These are phyloP conservation scores for Stentor roeselii DNA, from an alignment of 73 alveolate species.

Conservation along the genomic window DNA sequence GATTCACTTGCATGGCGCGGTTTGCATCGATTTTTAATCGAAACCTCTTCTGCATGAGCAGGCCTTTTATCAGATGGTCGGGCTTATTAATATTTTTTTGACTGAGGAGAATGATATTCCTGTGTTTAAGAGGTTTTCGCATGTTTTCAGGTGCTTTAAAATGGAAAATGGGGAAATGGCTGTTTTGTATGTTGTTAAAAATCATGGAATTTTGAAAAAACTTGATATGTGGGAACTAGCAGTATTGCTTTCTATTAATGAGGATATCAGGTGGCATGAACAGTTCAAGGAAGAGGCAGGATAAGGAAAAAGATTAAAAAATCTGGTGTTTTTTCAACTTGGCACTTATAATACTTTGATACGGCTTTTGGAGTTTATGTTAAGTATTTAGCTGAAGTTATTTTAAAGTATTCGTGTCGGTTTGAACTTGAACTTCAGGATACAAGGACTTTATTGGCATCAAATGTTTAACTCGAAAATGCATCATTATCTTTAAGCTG, in stretches of 20 bases:
- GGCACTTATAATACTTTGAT: not conserved
- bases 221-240: not conserved
- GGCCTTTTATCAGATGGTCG: not conserved
- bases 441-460: not conserved
- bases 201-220: not conserved
- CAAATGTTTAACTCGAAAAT: constrained; percentile 22
- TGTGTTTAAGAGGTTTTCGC: not conserved
- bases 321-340: not conserved
- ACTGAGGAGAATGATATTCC: not conserved
- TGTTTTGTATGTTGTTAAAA: not conserved
- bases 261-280: constrained; percentile 19
- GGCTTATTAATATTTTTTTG: not conserved
- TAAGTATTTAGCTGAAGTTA: not conserved
- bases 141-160: not conserved
- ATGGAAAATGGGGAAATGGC: not conserved
- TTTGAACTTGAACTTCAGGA: not conserved
- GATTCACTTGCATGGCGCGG: not conserved
- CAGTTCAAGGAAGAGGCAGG: not conserved
- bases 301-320: not conserved
- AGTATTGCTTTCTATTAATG: not conserved
- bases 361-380: constrained; percentile 7
- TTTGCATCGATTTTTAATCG: not conserved
- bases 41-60: not conserved
- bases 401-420: not conserved
- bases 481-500: not conserved